These are phyloP conservation scores for Arabidopsis arenosa DNA, from an alignment of 345 rosid genomes.

Conservation along the genomic window DNA sequence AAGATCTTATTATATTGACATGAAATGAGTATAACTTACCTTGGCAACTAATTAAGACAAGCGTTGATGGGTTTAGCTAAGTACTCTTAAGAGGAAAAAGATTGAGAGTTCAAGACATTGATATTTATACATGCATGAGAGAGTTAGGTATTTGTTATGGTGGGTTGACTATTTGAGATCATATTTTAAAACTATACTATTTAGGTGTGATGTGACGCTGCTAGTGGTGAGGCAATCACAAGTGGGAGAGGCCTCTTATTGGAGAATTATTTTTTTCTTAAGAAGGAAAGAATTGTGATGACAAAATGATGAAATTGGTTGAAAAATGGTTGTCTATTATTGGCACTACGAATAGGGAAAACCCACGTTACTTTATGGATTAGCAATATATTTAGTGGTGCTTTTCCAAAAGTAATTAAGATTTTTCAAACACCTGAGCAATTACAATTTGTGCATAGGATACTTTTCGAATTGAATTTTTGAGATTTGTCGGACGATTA, in stretches of 20 bases:
- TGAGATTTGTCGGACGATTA: background rate
- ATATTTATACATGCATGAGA: conserved; percentile 24
- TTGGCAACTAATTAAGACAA: conserved; percentile 4
- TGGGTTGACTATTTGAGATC: conserved; percentile 40
- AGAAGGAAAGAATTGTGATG: conserved; percentile 34
- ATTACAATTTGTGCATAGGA: background rate
- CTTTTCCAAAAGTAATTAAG: background rate
- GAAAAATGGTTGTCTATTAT: conserved; percentile 26
- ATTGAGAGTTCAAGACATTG: background rate
- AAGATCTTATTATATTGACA: background rate
- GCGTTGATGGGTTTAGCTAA: conserved; percentile 25
- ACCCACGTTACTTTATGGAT: conserved; percentile 36
- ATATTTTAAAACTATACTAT: conserved; percentile 22
- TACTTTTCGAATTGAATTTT: background rate
- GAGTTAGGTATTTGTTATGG: conserved; percentile 25
- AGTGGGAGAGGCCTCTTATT: conserved; percentile 12
- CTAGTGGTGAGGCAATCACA: conserved; percentile 31
- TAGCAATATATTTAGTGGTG: conserved; percentile 20
- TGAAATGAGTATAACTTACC: conserved; percentile 21
- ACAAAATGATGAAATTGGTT: conserved; percentile 37
- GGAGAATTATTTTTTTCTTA: conserved; percentile 6
- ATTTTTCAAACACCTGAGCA: conserved; percentile 14
- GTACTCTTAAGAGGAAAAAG: background rate
- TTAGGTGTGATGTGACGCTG: conserved; percentile 20
- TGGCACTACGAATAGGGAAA: conserved; percentile 38